A percentile compares a stretch with the other conserved stretches of the same genome.
These are phyloP conservation scores for Fusarium proliferatum DNA, from an alignment of 2,329 filamentous ascomycete species.

Conservation along the genomic window DNA sequence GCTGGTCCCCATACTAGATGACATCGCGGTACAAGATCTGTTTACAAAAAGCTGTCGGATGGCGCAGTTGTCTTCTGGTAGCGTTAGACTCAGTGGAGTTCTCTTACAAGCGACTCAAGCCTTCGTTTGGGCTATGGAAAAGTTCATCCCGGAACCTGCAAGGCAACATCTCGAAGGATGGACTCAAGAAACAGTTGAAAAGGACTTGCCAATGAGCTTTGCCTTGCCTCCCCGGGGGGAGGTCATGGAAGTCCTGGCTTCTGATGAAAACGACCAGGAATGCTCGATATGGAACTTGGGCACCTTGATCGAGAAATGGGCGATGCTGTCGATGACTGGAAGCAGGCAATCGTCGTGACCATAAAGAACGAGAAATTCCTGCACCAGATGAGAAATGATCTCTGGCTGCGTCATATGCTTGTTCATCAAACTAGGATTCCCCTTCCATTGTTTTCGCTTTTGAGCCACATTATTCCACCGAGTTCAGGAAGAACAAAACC, in stretches of 20 bases:
- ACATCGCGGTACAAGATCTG: not conserved
- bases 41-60: not conserved
- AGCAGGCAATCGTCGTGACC: not conserved
- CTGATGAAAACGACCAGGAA: not conserved
- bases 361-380: not conserved
- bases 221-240: not conserved
- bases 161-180: not conserved
- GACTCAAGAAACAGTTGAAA: not conserved
- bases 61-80: not conserved
- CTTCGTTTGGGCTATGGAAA: not conserved
- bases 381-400: too few species aligned
- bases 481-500: not conserved
- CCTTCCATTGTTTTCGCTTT: not conserved
- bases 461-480: not conserved
- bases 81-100: not conserved
- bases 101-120: not conserved
- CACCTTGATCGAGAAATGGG: slow-evolving; percentile 1
- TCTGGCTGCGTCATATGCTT: too few species aligned
- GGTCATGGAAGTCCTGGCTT: not conserved
- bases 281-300: not conserved
- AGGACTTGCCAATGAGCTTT: not conserved
- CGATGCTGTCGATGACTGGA: not conserved
- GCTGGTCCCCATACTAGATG: not conserved
- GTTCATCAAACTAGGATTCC: not conserved
- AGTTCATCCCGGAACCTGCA: not conserved